A percentile compares a stretch with the other conserved stretches of the same genome.
phyloP scores from a whole-genome alignment of 1,139 yeast genomes.

The Saccharomyces hybrid region DNA sequence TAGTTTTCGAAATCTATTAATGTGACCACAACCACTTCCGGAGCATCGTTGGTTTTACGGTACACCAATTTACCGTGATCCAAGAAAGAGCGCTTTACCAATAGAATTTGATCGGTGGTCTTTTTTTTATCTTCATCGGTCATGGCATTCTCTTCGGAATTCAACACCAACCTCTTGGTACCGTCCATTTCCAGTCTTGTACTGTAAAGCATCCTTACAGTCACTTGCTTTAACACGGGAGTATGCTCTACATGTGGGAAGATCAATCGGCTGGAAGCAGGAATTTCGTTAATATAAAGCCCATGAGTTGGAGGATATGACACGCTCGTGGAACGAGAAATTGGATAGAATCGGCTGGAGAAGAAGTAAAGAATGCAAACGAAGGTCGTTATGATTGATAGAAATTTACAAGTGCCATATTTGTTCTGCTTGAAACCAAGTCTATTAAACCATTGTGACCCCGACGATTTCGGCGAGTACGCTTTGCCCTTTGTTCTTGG shows the following conservation, averaged over 20 bases:
- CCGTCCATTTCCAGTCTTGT: conserved; percentile 38
- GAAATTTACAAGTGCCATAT: neutral
- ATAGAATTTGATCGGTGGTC: conserved; percentile 34
- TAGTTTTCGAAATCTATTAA: conserved; percentile 69
- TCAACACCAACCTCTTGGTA: conserved; percentile 38
- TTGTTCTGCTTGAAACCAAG: neutral
- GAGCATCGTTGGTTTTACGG: conserved; percentile 39
- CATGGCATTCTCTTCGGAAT: conserved; percentile 41
- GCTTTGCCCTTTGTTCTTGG: conserved; percentile 13
- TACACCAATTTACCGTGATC: conserved; percentile 59
- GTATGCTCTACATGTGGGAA: conserved; percentile 67
- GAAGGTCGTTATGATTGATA: conserved; percentile 6
- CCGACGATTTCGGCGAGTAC: neutral
- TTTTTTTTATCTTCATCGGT: conserved; percentile 35
- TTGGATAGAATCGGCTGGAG: conserved; percentile 10
- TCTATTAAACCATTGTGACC: neutral
- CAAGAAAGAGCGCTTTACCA: conserved; percentile 52
- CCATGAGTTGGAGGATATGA: conserved; percentile 35
- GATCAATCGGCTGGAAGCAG: conserved; percentile 46
- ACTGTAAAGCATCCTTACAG: conserved; percentile 44
- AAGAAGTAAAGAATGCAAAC: conserved; percentile 8
- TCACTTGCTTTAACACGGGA: conserved; percentile 48
- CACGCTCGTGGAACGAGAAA: conserved; percentile 4
- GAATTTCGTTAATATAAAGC: conserved; percentile 37
- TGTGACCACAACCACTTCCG: conserved; percentile 73